phyloP scores from a whole-genome alignment of 2,329 filamentous ascomycete species.

The Byssoonygena ceratinophila region DNA sequence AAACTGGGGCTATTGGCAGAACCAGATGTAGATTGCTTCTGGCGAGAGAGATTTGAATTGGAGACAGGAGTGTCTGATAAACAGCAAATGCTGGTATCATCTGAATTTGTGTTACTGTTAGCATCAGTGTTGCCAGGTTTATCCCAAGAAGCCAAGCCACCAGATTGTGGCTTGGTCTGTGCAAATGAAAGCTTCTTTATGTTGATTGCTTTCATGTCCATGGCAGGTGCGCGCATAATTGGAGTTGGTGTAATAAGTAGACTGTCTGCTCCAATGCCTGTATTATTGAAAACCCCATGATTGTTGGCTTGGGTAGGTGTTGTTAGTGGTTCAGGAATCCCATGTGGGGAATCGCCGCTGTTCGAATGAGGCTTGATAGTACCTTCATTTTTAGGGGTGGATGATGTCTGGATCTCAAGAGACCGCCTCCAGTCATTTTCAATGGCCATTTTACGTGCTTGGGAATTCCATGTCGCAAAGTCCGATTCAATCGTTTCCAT shows the following conservation, averaged over 20 bases:
- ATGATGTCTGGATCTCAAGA: background rate
- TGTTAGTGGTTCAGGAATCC: background rate
- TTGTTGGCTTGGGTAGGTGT: background rate
- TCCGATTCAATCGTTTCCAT: constrained; percentile 69
- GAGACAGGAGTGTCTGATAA: background rate
- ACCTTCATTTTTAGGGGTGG: background rate
- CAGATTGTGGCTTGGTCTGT: background rate
- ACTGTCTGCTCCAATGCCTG: background rate
- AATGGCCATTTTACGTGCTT: constrained; percentile 63
- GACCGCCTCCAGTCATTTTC: constrained; percentile 47
- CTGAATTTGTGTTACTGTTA: background rate
- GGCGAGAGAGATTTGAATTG: background rate
- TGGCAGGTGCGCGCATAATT: background rate
- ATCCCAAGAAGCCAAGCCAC: background rate
- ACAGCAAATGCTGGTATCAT: background rate
- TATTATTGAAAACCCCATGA: background rate
- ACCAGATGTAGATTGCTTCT: background rate
- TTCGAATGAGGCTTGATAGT: background rate
- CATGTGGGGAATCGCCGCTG: background rate
- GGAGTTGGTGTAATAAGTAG: background rate
- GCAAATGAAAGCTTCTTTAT: background rate
- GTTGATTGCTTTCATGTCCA: background rate
- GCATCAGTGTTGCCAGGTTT: background rate
- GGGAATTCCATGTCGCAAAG: constrained; percentile 70
- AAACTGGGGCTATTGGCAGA: background rate